These are phyloP conservation scores for Rhodocollybia butyracea DNA, from an alignment of 768 basidiomycete species.

Conservation along the genomic window DNA sequence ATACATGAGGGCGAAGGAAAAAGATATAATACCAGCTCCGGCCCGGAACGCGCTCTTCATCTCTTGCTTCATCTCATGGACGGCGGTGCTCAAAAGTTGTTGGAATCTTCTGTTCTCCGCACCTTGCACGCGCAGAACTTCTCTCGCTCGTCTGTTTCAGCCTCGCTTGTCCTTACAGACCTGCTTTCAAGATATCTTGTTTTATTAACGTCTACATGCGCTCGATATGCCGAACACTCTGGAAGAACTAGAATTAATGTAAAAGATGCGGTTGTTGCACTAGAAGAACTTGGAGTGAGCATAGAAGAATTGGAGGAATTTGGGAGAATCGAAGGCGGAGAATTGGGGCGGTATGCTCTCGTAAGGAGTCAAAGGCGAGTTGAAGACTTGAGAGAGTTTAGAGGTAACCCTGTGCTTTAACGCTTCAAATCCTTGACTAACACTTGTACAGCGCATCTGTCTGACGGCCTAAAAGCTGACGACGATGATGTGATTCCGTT, in stretches of 20 bases:
- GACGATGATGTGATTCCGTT: conserved; percentile 55
- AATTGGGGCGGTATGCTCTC: conserved; percentile 64
- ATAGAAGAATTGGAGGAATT: conserved; percentile 71
- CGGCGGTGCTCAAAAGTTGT: conserved; percentile 50
- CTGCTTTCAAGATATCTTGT: conserved; percentile 72
- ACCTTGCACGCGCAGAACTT: conserved; percentile 79
- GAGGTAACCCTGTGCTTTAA: conserved; percentile 45
- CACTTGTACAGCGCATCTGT: conserved; percentile 51
- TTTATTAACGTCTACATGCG: conserved; percentile 63
- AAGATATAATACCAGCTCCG: no score
- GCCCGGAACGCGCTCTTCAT: no score
- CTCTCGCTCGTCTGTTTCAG: conserved; percentile 71
- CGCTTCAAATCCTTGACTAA: conserved; percentile 22
- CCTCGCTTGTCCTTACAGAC: conserved; percentile 68
- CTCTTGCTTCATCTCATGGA: conserved; percentile 56
- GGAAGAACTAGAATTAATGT: conserved; percentile 58
- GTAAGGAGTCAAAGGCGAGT: conserved; percentile 55
- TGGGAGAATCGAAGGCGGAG: conserved; percentile 60
- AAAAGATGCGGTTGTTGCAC: conserved; percentile 59
- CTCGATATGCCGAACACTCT: conserved; percentile 71
- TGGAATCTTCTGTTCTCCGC: conserved; percentile 65
- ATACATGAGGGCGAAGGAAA: background rate
- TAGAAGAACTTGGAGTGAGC: conserved; percentile 73
- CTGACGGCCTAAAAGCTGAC: conserved; percentile 53
- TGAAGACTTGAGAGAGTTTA: conserved; percentile 73